Evolutionary conservation across 805 yeast species (phyloP), one percentile per base, ranked within the genome.

Genomic region (Kluyveromyces siamensis): DNA sequence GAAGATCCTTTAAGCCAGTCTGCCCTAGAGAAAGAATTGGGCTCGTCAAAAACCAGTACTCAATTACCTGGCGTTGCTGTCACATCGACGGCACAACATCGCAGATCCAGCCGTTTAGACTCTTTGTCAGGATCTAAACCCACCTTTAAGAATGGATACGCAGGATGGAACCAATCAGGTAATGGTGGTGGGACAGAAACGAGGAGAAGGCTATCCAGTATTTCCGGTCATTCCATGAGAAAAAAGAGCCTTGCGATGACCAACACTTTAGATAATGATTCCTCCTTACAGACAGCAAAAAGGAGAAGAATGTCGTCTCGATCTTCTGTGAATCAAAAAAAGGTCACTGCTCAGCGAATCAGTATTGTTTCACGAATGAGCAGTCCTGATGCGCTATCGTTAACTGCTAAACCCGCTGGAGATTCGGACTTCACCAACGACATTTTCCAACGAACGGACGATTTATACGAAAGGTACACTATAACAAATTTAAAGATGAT

Each of bases 61-160:
- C 51, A 55, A 35, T 51, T 58, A 58, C 51, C 71, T 65, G 46
- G 19, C 21, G 35, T 36, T 18, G 21, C 45, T 33, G 38, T 19
- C 14, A 33, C 45, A 11, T 27, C 47, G 1, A 16, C 45, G 16
- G 16, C 27, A 30, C 55, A 51, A 40, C 50, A 53, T 11, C 54
- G 61, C 38, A 52, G 63, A 8, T 57, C 64, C n/a, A 53, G 67
- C 66, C 52, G 81, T 70, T 35, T 78, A 61, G 53, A 69, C 48
- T 56, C 71, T 36, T 49, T 72, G 61, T 52, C 65, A 55, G 64
- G 63, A 16, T 56, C 66, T 6, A 62, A 59, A 19, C 63, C 70
- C 17, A 53, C 70, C n/a, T 63, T 65, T 47, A 66, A 62, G 48
- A 48, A 58, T 8, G 52, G 44, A 1, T 54, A 53, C 27, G 33